A percentile compares a stretch with the other conserved stretches of the same genome.
Conservation (phyloP, 441 rosid species). For the Pelargonium australe region DNA sequence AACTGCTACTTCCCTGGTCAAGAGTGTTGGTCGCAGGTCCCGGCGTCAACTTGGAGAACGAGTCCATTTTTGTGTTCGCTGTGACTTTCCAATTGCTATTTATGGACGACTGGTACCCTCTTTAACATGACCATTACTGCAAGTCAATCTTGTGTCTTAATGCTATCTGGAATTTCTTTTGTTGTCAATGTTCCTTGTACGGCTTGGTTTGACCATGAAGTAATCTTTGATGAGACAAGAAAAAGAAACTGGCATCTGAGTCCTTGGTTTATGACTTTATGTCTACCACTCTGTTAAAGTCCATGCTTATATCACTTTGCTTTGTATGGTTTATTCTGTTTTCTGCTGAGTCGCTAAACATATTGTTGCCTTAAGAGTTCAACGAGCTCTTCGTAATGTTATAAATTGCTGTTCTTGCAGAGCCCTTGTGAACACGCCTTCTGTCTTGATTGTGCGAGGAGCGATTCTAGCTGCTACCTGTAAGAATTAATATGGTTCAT, state of each 20-base stretch:
- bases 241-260: too few species aligned
- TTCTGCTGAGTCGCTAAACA: neutral
- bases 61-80: conserved; percentile 90
- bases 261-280: neutral
- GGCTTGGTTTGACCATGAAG: too few species aligned
- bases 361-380: neutral
- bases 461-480: conserved; percentile 94
- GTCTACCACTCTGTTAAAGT: neutral
- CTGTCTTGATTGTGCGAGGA: conserved; percentile 90
- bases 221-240: too few species aligned
- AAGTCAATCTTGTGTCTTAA: neutral
- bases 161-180: neutral
- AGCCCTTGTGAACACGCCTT: conserved; percentile 93
- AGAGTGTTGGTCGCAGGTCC: conserved; percentile 79
- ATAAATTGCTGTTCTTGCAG: conserved; percentile 36
- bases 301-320: neutral
- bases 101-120: conserved; percentile 76
- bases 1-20: conserved; percentile 50
- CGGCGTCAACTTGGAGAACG: conserved; percentile 91
- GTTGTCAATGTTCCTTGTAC: too few species aligned
- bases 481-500: conserved; percentile 31
- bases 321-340: neutral
- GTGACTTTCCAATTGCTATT: conserved; percentile 92
- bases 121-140: neutral
- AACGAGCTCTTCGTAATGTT: conserved; percentile 10